Evolutionary conservation across 768 basidiomycete species (phyloP).

Genomic region (Pisolithus sp.): DNA sequence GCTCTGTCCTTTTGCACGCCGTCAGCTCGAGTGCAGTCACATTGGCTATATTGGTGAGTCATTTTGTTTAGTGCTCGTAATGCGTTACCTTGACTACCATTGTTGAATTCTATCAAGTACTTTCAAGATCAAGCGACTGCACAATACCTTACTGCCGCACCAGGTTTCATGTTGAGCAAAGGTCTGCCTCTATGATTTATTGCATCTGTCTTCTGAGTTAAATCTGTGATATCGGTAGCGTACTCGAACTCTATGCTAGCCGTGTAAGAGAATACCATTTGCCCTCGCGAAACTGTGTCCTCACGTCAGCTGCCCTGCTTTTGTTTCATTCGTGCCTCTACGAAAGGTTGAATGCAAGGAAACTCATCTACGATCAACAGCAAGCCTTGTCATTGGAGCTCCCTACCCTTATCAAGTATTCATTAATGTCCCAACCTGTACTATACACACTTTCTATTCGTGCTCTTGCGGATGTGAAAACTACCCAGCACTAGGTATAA

Average conservation of each 20-base stretch:
- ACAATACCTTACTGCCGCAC: conserved; percentile 5
- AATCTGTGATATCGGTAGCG: conserved; percentile 7
- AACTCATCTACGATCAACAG: conserved; percentile 2
- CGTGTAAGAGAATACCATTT: conserved; percentile 11
- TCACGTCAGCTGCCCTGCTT: not conserved
- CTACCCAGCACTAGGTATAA: too few relatives aligned
- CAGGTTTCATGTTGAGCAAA: conserved; percentile 12
- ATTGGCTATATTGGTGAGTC: conserved; percentile 9
- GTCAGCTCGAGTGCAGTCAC: conserved; percentile 7
- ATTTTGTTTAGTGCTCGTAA: not conserved
- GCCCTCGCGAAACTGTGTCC: not conserved
- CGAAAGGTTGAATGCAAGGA: conserved; percentile 5
- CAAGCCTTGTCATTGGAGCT: conserved; percentile 6
- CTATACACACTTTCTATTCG: not conserved
- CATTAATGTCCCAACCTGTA: not conserved
- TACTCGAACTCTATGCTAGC: conserved; percentile 20
- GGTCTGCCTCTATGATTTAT: not conserved
- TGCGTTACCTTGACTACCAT: not conserved
- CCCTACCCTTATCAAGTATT: conserved; percentile 8
- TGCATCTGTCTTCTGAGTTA: not conserved
- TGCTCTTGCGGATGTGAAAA: not conserved
- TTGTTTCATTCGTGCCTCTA: not conserved
- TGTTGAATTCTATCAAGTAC: conserved; percentile 5
- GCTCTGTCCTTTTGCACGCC: not conserved
- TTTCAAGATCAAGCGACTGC: not conserved